Evolutionary conservation across 192 early-diverging fungal genomes (phyloP), one percentile per base, ranked within the genome.

Genomic region (Chytriomyces sp.): DNA sequence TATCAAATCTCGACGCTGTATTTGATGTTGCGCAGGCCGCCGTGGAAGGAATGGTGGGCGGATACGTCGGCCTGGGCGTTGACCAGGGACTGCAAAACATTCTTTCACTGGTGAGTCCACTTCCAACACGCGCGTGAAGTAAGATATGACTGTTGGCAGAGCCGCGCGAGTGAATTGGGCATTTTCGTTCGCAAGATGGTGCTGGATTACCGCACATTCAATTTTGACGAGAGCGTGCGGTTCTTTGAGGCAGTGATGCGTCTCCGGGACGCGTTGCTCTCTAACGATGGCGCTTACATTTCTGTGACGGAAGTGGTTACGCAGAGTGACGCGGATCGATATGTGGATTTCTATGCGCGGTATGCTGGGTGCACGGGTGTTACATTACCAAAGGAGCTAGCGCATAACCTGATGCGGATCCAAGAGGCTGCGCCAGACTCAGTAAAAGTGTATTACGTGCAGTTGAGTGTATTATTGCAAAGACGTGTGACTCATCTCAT

Each of bases 1-100:
- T 68, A 14, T 54, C 65, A 7, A 10, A 68, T 39, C 31, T 68
- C 12, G 65, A 68, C 33, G 52, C 44, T 10, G 33, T 54, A 5
- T 68, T 68, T 56, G 65, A 68, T 32, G 6, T 54, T 52, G 65
- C 65, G 22, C 52, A 54, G 36, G 44, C 63, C 17, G 52, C 52
- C 52, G 63, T 65, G 19, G 22, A 8, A 30, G 63, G 41, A n/a
- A 17, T n/a, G 38, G 12, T 12, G 1, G 36, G 38, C 28, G 32
- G 19, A n/a, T n/a, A n/a, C 2, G 36, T 22, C 38, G 36, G 32
- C 17, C 10, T 14, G 10, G 34, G 34, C 2, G 7, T 39, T 30
- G 59, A 62, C 26, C 44, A n/a, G n/a, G n/a, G n/a, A n/a, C n/a
- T 49, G 3, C 32, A 61, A 61, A 61, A 1, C 59, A 19, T 61